Evolutionary conservation across 139 green algal species (phyloP), one percentile per base, ranked within the genome.

Genomic region (Chlorella sorokiniana): DNA sequence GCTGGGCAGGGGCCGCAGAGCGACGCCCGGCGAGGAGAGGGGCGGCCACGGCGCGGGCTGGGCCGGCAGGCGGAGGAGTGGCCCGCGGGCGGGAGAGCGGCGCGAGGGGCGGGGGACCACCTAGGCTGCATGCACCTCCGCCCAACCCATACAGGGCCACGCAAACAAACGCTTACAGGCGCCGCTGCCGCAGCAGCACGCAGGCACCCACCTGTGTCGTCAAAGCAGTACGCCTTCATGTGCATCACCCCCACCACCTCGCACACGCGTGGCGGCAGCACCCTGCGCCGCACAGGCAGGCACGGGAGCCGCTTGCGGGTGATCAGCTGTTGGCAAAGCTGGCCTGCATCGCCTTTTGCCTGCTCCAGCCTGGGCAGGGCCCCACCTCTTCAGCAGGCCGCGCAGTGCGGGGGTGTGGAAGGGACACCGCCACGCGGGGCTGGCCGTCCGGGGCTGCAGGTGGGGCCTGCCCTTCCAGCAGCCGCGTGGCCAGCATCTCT

Each of bases 161-260:
- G n/a, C n/a, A n/a, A n/a, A n/a, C n/a, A n/a, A n/a, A n/a, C n/a
- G n/a, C n/a, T n/a, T n/a, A n/a, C n/a, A n/a, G n/a, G n/a, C n/a
- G n/a, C n/a, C n/a, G n/a, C n/a, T n/a, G n/a, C n/a, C n/a, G n/a
- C n/a, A 48, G 27, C 18, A 56, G 27, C 29, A 33, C 42, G 18
- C n/a, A n/a, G n/a, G 3, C 27, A 3, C 69, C 2, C 31, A 77
- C 72, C 52, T 79, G 72, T 79, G 38, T 91, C 89, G 69, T 92
- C 88, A 65, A 92, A 92, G 4, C 90, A 45, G 33, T 87, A 92
- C 25, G 40, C 68, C 69, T 92, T 92, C 40, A 88, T 73, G 73
- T 92, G 88, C 62, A 48, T 38, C 40, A 89, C 84, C 0, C 87
- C 84, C 10, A 89, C 41, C 33, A 88, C 62, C 78, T 91, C 87